phyloP scores from a whole-genome alignment of 495 filamentous ascomycete species.

The Friedmanniomyces endolithicus region DNA sequence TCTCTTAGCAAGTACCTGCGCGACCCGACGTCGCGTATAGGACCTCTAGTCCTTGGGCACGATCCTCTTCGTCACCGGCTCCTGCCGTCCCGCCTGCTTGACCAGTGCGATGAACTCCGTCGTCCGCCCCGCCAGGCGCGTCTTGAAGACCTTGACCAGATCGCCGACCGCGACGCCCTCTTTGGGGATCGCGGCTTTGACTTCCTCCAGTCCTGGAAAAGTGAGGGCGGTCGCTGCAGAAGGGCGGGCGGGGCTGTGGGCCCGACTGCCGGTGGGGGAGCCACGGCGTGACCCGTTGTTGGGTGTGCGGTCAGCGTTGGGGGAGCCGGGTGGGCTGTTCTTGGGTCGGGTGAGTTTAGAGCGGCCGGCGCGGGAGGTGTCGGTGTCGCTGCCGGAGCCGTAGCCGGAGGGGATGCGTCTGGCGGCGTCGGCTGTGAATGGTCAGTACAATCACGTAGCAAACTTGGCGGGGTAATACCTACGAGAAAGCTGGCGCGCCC shows the following conservation, averaged over 20 bases:
- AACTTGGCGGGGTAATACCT: too few species aligned
- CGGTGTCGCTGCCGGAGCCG: constrained; percentile 67
- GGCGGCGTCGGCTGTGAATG: constrained; percentile 7
- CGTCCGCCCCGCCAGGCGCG: constrained; percentile 33
- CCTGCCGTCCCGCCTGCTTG: constrained; percentile 33
- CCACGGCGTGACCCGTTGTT: constrained; percentile 37
- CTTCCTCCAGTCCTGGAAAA: constrained; percentile 51
- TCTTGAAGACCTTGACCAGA: constrained; percentile 50
- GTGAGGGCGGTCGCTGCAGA: constrained; percentile 11
- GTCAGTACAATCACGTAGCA: too few species aligned
- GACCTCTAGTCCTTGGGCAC: constrained; percentile 10
- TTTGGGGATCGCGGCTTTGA: constrained; percentile 52
- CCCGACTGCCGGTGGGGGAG: constrained; percentile 40
- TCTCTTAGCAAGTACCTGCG: constrained; percentile 31
- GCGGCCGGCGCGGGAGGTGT: constrained; percentile 62
- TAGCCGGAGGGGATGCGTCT: constrained; percentile 37
- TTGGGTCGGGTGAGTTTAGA: constrained; percentile 52
- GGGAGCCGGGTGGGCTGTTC: constrained; percentile 34
- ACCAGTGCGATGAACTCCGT: constrained; percentile 45
- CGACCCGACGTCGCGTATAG: constrained; percentile 30
- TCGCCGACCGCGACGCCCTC: constrained; percentile 54
- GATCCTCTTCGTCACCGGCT: constrained; percentile 13
- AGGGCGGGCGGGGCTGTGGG: constrained; percentile 22
- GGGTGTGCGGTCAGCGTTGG: constrained; percentile 27
- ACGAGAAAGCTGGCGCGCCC: constrained; percentile 36